Evolutionary conservation across 2,329 filamentous ascomycete genomes (phyloP), one percentile per base, ranked within the genome.

Genomic region (Talaromyces sp.): DNA sequence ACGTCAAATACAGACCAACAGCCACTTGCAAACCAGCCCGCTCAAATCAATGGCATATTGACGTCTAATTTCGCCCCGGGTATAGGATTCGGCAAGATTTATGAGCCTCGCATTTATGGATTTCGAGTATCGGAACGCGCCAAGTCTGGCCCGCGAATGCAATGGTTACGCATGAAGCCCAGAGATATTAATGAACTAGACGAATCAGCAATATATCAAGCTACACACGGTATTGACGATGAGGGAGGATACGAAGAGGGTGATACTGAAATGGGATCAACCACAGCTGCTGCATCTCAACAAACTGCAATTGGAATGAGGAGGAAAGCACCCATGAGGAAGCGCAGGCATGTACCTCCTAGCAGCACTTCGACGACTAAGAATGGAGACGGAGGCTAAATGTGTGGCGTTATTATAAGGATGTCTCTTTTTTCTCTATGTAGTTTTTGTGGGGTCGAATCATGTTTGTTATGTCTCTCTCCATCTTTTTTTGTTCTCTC

Each of bases 21-120:
- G 4, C 79, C 81, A 19, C 40, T 45, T 31, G n/a, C 51, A 7
- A 74, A 77, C 10, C 84, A 86, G 70, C 84, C 85, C 2, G 68
- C 79, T 15, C 76, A 78, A 67, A 88, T 98, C 72, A 98, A 99
- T 77, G 95, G 95, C 73, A 88, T 97, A 73, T 89, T 91, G 69
- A 87, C 91, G 4, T 86, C 88, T 71, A 99, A 98, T 77, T 90
- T 97, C 69, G 93, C 91, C 1, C 93, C 95, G 0, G 92, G 93
- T 1, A 84, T 99, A 2, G 95, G 95, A 11, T 82, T 82, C 58
- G 88, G 88, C 66, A 92, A 89, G 76, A 92, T 97, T 72, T 98
- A 98, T 79, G 92, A 97, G 75, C 93, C 95, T 66, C 91, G 89
- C 70, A 98, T 99, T 76, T 99, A 98, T 79, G 95, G 95, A 31